Conservation (phyloP, 2,329 filamentous ascomycete genomes). For the Apiospora aurea region DNA sequence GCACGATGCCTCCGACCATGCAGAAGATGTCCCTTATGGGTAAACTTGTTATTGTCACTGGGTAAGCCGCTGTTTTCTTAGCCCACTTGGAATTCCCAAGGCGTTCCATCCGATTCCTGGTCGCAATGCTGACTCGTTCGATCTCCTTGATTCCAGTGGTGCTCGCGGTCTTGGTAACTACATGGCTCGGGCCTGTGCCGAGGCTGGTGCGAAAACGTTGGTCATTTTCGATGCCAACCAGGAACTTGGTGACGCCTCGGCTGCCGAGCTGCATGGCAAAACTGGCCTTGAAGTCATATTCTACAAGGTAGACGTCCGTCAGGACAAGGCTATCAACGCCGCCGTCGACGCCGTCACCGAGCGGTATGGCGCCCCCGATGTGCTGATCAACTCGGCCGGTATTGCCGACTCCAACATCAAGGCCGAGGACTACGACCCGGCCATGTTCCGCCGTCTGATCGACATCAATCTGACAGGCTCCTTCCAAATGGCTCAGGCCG, state of each 20-base stretch:
- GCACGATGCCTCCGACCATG: conserved; percentile 68
- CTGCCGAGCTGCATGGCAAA: conserved; percentile 73
- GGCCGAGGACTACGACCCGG: conserved; percentile 77
- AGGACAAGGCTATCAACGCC: conserved; percentile 72
- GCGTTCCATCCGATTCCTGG: conserved; percentile 20
- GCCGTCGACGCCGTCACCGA: conserved; percentile 71
- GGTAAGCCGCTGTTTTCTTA: conserved; percentile 52
- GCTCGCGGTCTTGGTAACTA: conserved; percentile 80
- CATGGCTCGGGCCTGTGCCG: conserved; percentile 79
- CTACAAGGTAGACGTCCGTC: conserved; percentile 81
- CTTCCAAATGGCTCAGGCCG: conserved; percentile 79
- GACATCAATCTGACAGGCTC: conserved; percentile 85
- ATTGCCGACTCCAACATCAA: conserved; percentile 87
- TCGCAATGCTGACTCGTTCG: background rate
- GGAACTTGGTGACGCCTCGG: conserved; percentile 74
- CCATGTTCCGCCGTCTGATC: conserved; percentile 79
- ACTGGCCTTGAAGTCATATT: conserved; percentile 77
- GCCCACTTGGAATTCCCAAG: conserved; percentile 36
- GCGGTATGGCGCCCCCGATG: conserved; percentile 73
- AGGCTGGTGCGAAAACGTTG: conserved; percentile 77
- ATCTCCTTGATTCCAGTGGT: conserved; percentile 56
- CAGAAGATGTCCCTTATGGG: conserved; percentile 73
- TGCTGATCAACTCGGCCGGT: conserved; percentile 81
- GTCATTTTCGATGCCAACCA: conserved; percentile 81
- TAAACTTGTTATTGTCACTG: conserved; percentile 77